Percentiles rank a stretch among this genome's conserved stretches.
Evolutionary conservation across 345 rosid genomes (phyloP).

Genomic region (Syzygium aromaticum): DNA sequence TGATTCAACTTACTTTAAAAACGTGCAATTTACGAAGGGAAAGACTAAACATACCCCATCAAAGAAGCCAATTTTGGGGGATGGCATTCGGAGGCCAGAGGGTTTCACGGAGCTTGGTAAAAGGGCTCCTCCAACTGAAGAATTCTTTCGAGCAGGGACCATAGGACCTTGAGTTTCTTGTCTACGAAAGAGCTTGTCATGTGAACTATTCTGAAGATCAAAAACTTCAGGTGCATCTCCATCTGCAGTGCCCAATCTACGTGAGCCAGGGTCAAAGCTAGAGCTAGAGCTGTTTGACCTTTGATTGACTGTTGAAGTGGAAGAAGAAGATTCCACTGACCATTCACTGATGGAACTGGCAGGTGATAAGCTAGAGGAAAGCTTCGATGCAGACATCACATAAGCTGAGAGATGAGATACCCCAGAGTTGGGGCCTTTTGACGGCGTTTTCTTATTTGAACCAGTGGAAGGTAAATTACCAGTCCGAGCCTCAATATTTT

Average conservation of each 20-base stretch:
- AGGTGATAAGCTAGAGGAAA: slow-evolving; percentile 43
- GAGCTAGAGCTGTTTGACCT: slow-evolving; percentile 29
- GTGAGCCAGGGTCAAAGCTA: slow-evolving; percentile 31
- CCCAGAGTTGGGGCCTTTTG: slow-evolving; percentile 26
- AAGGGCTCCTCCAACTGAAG: slow-evolving; percentile 20
- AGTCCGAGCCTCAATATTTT: slow-evolving; percentile 23
- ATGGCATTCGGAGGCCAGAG: slow-evolving; percentile 87
- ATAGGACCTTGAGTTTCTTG: slow-evolving; percentile 15
- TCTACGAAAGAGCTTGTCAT: slow-evolving; percentile 20
- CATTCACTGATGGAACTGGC: slow-evolving; percentile 74
- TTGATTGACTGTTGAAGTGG: slow-evolving; percentile 46
- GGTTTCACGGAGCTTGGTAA: slow-evolving; percentile 42
- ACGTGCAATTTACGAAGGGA: slow-evolving; percentile 1
- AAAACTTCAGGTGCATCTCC: slow-evolving; percentile 13
- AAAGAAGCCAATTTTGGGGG: slow-evolving; percentile 93
- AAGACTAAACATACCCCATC: slow-evolving; percentile 66
- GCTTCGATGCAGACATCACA: slow-evolving; percentile 37
- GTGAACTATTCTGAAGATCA: slow-evolving; percentile 18
- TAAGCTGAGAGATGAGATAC: slow-evolving; percentile 24
- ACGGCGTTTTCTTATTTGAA: slow-evolving; percentile 25
- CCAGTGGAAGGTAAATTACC: slow-evolving; percentile 20
- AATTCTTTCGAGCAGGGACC: slow-evolving; percentile 16
- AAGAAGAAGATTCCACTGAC: slow-evolving; percentile 53
- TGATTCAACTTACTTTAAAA: background rate
- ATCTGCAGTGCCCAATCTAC: slow-evolving; percentile 6